phyloP scores from a whole-genome alignment of 148 eudicot genomes.

The Diospyros lotus region DNA sequence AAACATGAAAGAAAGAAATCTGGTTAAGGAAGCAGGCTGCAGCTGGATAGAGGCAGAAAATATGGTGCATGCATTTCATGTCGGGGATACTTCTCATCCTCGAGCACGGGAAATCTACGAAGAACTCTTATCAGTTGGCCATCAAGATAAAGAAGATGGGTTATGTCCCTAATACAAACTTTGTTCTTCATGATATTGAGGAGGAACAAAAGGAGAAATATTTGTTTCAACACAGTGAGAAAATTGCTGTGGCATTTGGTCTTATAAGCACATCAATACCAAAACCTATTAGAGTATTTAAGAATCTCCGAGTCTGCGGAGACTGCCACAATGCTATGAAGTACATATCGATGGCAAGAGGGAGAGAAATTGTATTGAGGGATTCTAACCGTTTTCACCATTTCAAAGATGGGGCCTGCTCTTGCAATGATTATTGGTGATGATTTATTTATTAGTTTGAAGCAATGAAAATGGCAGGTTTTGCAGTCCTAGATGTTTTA shows the following conservation, averaged over 20 bases:
- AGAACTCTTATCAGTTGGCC: constrained; percentile 34
- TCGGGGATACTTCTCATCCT: too few relatives aligned
- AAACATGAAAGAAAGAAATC: neutral
- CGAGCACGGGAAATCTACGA: constrained; percentile 23
- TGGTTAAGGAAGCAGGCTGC: constrained; percentile 40
- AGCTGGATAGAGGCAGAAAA: too few relatives aligned
- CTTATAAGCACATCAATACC: constrained; percentile 1
- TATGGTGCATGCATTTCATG: too few relatives aligned
- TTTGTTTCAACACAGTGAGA: constrained; percentile 46
- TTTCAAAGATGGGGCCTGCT: constrained; percentile 28
- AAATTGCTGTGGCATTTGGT: too few relatives aligned
- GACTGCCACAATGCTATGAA: constrained; percentile 62
- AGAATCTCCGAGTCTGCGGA: constrained; percentile 8
- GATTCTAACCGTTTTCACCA: too few relatives aligned
- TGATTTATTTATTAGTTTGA: neutral
- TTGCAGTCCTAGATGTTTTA: too few relatives aligned
- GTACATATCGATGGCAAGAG: constrained; percentile 40
- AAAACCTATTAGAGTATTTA: constrained; percentile 49
- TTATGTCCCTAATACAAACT: too few relatives aligned
- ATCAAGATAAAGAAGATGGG: neutral
- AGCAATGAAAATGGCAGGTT: neutral
- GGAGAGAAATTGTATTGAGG: constrained; percentile 26
- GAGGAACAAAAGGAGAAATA: constrained; percentile 21
- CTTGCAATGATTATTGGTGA: constrained; percentile 32
- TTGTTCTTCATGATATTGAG: constrained; percentile 25